Conservation (phyloP, 2,329 filamentous ascomycete genomes). For the Aspergillus cejpii region DNA sequence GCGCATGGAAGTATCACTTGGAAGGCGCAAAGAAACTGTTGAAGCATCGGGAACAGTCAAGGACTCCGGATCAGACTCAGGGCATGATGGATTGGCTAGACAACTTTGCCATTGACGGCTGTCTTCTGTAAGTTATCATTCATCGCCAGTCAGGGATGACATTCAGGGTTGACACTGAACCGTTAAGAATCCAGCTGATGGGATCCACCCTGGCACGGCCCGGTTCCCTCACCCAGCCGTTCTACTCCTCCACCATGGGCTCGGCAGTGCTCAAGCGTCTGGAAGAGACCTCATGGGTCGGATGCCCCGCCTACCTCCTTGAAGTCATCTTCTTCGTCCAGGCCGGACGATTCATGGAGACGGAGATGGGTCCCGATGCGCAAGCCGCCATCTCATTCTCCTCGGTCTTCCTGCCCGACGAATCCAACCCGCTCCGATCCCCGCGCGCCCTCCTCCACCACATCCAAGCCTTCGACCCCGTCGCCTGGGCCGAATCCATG, state of each 20-base stretch:
- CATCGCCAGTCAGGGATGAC: conserved; percentile 1
- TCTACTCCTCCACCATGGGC: conserved; percentile 34
- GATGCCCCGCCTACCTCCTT: conserved; percentile 37
- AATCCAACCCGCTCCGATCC: conserved; percentile 26
- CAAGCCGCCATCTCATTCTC: conserved; percentile 26
- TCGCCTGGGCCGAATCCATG: conserved; percentile 35
- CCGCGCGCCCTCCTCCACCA: conserved; percentile 31
- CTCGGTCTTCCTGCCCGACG: conserved; percentile 21
- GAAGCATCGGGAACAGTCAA: conserved; percentile 29
- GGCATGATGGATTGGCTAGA: conserved; percentile 31
- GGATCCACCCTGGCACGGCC: conserved; percentile 38
- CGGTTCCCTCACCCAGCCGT: conserved; percentile 35
- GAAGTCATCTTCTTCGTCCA: conserved; percentile 39
- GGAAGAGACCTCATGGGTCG: conserved; percentile 38
- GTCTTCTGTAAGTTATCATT: conserved; percentile 28
- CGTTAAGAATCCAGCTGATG: conserved; percentile 37
- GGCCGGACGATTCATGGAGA: conserved; percentile 31
- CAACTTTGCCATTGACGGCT: conserved; percentile 34
- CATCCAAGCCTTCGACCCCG: conserved; percentile 36
- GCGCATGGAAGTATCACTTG: conserved; percentile 48
- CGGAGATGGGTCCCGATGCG: conserved; percentile 19
- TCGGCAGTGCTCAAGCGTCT: conserved; percentile 34
- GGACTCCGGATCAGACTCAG: conserved; percentile 9
- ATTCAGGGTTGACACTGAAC: no score
- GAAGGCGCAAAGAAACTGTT: conserved; percentile 47